A percentile compares a stretch with the other conserved stretches of the same genome.
phyloP scores from a whole-genome alignment of 768 basidiomycete genomes.

The Podaxis sp. region DNA sequence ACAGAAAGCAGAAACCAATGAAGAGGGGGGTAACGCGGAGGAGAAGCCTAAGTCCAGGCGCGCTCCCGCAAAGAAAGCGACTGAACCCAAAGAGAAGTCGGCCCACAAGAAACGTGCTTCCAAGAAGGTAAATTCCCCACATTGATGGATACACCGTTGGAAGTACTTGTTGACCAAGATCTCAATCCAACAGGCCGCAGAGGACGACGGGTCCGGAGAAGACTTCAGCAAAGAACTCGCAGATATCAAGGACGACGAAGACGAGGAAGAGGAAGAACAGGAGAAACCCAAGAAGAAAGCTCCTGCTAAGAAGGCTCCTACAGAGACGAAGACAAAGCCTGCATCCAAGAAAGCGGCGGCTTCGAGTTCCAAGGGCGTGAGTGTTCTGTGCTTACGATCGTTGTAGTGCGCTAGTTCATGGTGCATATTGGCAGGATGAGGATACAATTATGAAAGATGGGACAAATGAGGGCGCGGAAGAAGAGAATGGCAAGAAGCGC shows the following conservation, averaged over 20 bases:
- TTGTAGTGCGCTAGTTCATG: neutral
- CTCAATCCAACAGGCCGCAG: slow-evolving; percentile 18
- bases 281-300: slow-evolving; percentile 42
- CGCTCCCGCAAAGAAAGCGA: slow-evolving; percentile 31
- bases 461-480: slow-evolving; percentile 36
- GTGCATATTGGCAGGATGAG: slow-evolving; percentile 23
- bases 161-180: neutral
- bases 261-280: slow-evolving; percentile 34
- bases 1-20: slow-evolving; percentile 18
- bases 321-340: slow-evolving; percentile 17
- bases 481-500: slow-evolving; percentile 59
- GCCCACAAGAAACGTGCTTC: slow-evolving; percentile 42
- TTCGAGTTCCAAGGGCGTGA: slow-evolving; percentile 2
- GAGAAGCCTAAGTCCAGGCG: slow-evolving; percentile 35
- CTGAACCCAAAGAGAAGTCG: slow-evolving; percentile 40
- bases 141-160: slow-evolving; percentile 3
- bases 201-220: slow-evolving; percentile 37
- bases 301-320: slow-evolving; percentile 34
- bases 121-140: slow-evolving; percentile 29
- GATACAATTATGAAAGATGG: slow-evolving; percentile 39
- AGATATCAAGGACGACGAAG: slow-evolving; percentile 34
- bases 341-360: slow-evolving; percentile 21
- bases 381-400: neutral
- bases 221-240: slow-evolving; percentile 40
- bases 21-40: slow-evolving; percentile 16